These are phyloP conservation scores for Trichoderma endophyticum DNA, from an alignment of 2,329 filamentous ascomycete species.

Conservation along the genomic window DNA sequence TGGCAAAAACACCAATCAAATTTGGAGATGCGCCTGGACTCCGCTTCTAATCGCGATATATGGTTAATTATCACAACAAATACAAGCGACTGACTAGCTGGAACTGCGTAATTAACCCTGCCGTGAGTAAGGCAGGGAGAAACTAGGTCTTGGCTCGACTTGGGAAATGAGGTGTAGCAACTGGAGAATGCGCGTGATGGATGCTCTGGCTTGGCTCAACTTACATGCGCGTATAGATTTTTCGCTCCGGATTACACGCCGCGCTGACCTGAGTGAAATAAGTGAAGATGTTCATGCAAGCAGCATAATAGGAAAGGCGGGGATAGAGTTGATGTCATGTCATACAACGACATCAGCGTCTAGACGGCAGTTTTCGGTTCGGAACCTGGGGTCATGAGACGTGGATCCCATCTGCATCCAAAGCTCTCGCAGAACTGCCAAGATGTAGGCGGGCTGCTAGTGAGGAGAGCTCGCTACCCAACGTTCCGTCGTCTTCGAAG, in stretches of 20 bases:
- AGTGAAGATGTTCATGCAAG: background rate
- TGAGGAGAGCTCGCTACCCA: background rate
- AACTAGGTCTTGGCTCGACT: background rate
- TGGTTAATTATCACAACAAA: background rate
- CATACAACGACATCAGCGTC: slow-evolving; percentile 10
- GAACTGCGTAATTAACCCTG: background rate
- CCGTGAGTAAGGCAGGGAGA: background rate
- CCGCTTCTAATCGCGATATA: background rate
- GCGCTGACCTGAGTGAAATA: background rate
- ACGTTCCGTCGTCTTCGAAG: background rate
- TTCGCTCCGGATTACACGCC: background rate
- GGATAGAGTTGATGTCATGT: slow-evolving; percentile 13
- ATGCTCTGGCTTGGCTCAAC: slow-evolving; percentile 2
- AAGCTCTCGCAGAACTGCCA: slow-evolving; percentile 1
- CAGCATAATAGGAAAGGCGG: background rate
- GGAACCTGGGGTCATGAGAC: slow-evolving; percentile 9
- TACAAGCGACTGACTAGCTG: background rate
- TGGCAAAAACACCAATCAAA: background rate
- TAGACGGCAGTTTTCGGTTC: slow-evolving; percentile 4
- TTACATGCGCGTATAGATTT: background rate
- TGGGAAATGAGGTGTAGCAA: slow-evolving; percentile 4
- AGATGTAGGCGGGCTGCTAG: background rate
- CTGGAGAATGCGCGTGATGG: slow-evolving; percentile 14
- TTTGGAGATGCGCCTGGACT: background rate
- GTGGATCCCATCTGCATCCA: slow-evolving; percentile 5